phyloP scores from a whole-genome alignment of 1,284 basidiomycete genomes.

The Pseudozyma hubeiensis region DNA sequence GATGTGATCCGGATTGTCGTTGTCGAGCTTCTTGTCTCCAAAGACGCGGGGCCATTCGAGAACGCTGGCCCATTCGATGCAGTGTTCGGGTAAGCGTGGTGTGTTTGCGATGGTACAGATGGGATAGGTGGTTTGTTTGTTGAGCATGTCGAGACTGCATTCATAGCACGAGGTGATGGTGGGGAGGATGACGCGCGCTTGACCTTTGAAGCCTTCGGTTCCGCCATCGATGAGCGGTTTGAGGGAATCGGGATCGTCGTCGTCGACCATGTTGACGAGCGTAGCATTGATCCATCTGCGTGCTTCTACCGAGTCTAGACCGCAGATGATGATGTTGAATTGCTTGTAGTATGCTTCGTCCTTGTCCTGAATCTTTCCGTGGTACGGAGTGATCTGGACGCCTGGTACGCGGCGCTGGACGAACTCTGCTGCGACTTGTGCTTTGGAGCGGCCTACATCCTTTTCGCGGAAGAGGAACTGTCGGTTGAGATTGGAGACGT shows the following conservation, averaged over 20 bases:
- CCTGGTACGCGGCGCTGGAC: constrained; percentile 92
- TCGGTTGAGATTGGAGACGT: constrained; percentile 97
- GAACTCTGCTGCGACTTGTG: constrained; percentile 85
- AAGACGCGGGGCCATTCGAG: constrained; percentile 95
- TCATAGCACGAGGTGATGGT: constrained; percentile 97
- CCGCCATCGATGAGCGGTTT: constrained; percentile 99
- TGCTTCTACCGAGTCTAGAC: constrained; percentile 87
- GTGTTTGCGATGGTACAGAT: constrained; percentile 99
- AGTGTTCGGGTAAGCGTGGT: constrained; percentile 96
- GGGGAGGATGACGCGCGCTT: constrained; percentile 95
- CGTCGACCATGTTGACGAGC: constrained; percentile 86
- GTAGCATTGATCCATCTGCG: constrained; percentile 99
- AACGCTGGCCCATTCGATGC: constrained; percentile 99
- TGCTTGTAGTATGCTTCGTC: constrained; percentile 94
- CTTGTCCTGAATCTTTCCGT: constrained; percentile 98
- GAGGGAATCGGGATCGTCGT: constrained; percentile 86
- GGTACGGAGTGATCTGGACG: constrained; percentile 93
- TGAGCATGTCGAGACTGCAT: constrained; percentile 97
- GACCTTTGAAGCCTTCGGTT: constrained; percentile 99
- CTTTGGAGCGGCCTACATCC: constrained; percentile 95
- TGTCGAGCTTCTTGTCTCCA: constrained; percentile 71
- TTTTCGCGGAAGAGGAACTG: constrained; percentile 94
- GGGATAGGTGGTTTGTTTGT: constrained; percentile 94
- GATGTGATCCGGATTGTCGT: constrained; percentile 94
- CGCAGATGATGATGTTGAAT: constrained; percentile 96